Conservation (phyloP, 495 filamentous ascomycete genomes). For the Coniosporium apollinis region DNA sequence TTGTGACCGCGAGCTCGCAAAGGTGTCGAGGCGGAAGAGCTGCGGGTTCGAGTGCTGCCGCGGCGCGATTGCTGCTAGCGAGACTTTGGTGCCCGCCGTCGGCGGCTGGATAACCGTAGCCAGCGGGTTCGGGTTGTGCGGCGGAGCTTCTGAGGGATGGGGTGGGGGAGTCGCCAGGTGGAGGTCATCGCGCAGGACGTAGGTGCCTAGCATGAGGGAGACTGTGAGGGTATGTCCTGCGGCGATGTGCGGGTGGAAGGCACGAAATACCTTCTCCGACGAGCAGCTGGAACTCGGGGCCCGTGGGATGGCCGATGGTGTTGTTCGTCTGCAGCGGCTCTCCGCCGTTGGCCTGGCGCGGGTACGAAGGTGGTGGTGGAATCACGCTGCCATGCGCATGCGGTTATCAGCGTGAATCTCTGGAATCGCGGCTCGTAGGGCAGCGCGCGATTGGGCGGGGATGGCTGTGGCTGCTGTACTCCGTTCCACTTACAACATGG, state of each 20-base stretch:
- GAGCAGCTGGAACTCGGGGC: slow-evolving; percentile 65
- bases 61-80: slow-evolving; percentile 50
- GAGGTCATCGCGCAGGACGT: slow-evolving; percentile 73
- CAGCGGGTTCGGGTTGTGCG: slow-evolving; percentile 75
- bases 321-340: slow-evolving; percentile 89
- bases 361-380: slow-evolving; percentile 72
- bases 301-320: slow-evolving; percentile 57
- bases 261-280: slow-evolving; percentile 67
- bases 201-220: slow-evolving; percentile 60
- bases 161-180: slow-evolving; percentile 88
- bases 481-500: not conserved
- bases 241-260: slow-evolving; percentile 1
- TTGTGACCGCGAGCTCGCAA: slow-evolving; percentile 26
- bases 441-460: not conserved
- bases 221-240: slow-evolving; percentile 5
- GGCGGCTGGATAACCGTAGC: slow-evolving; percentile 66
- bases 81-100: slow-evolving; percentile 73
- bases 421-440: too few species aligned
- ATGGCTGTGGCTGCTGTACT: not conserved
- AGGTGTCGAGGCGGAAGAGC: slow-evolving; percentile 30
- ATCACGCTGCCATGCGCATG: slow-evolving; percentile 39
- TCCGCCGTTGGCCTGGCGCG: slow-evolving; percentile 31
- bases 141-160: slow-evolving; percentile 79
- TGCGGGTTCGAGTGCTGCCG: slow-evolving; percentile 41
- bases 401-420: not conserved